phyloP scores from a whole-genome alignment of 345 rosid genomes.

The Camelina sativa region DNA sequence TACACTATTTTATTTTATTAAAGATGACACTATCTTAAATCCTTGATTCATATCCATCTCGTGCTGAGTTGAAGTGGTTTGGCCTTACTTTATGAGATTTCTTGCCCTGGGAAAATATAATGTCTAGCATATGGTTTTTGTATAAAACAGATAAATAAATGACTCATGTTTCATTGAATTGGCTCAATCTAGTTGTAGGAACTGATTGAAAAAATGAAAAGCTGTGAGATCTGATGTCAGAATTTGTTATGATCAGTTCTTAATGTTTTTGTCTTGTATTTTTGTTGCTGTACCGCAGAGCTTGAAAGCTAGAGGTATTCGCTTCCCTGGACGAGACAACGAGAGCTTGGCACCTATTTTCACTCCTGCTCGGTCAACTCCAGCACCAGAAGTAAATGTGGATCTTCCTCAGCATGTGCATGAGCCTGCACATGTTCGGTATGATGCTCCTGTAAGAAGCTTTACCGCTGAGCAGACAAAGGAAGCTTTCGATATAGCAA shows the following conservation, averaged over 20 bases:
- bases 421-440: constrained; percentile 46
- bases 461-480: constrained; percentile 85
- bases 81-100: not conserved
- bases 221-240: constrained; percentile 6
- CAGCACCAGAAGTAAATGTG: constrained; percentile 60
- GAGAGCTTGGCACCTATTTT: constrained; percentile 97
- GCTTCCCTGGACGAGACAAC: constrained; percentile 94
- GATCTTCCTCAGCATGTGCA: constrained; percentile 54
- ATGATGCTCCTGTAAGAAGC: constrained; percentile 57
- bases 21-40: not conserved
- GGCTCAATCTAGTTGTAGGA: constrained; percentile 21
- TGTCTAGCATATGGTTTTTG: not conserved
- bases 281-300: constrained; percentile 51
- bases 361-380: constrained; percentile 83
- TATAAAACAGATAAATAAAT: not conserved
- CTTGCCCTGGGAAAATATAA: constrained; percentile 10
- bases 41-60: not conserved
- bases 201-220: not conserved
- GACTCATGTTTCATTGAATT: not conserved
- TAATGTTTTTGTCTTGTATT: constrained; percentile 28
- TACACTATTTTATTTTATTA: not conserved
- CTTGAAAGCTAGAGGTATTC: constrained; percentile 85
- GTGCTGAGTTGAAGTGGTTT: constrained; percentile 5
- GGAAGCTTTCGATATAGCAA: constrained; percentile 93
- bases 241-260: constrained; percentile 10